phyloP scores from a whole-genome alignment of 768 basidiomycete species.

The Lentinula lateritia region DNA sequence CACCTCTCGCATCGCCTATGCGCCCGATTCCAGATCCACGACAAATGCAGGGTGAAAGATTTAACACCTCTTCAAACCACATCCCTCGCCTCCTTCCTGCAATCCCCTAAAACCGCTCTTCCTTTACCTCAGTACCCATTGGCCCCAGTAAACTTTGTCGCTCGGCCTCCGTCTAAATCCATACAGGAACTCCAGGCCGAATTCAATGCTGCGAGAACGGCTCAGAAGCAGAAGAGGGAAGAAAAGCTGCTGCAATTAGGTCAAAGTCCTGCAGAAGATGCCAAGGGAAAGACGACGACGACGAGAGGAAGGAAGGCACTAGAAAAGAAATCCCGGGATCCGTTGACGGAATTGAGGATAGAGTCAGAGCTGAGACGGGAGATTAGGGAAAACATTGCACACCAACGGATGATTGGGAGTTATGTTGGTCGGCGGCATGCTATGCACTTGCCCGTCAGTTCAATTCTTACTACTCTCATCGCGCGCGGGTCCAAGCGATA shows the following conservation, averaged over 20 bases:
- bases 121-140: slow-evolving; percentile 64
- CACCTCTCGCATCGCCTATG: slow-evolving; percentile 76
- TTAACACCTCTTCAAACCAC: slow-evolving; percentile 86
- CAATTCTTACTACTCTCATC: not conserved
- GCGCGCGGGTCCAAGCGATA: not conserved
- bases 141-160: slow-evolving; percentile 46
- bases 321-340: slow-evolving; percentile 37
- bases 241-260: not conserved
- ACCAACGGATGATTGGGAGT: slow-evolving; percentile 90
- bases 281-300: not conserved
- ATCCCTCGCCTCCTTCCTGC: slow-evolving; percentile 88
- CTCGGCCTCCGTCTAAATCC: slow-evolving; percentile 38
- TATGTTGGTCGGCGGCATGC: slow-evolving; percentile 92
- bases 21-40: slow-evolving; percentile 89
- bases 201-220: slow-evolving; percentile 25
- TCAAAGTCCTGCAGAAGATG: not conserved
- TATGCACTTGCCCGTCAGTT: slow-evolving; percentile 84
- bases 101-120: slow-evolving; percentile 75
- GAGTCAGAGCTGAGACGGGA: slow-evolving; percentile 82
- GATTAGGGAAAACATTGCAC: slow-evolving; percentile 87
- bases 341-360: slow-evolving; percentile 70
- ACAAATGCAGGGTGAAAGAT: slow-evolving; percentile 73
- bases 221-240: slow-evolving; percentile 23
- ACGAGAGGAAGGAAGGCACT: not conserved
- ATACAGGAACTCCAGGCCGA: slow-evolving; percentile 33